Percentiles rank a stretch among this genome's conserved stretches.
Evolutionary conservation across 371 early-diverging fungal species (phyloP).

Genomic region (Actinomortierella wolfii): DNA sequence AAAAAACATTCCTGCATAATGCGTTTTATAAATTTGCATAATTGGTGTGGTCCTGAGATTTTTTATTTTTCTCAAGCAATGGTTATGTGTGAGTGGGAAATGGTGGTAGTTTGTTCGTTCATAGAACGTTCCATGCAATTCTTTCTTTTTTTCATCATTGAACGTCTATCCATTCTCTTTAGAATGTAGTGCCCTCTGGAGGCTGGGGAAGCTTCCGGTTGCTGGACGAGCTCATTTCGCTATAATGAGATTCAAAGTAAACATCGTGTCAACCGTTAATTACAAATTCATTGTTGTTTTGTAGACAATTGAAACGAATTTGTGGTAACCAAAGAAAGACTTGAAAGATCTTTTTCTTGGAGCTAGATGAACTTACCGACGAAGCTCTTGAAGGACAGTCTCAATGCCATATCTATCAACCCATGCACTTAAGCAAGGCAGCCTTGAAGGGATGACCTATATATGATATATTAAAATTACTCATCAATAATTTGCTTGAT

Average conservation of each 20-base stretch:
- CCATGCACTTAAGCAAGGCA: slow-evolving; percentile 84
- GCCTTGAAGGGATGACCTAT: slow-evolving; percentile 70
- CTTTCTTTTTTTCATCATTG: too few relatives aligned
- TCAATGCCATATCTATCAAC: slow-evolving; percentile 78
- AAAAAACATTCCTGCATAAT: background rate
- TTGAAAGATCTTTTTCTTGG: background rate
- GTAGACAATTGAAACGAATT: background rate
- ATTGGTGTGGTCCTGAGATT: too few relatives aligned
- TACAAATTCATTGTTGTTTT: background rate
- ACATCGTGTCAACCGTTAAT: background rate
- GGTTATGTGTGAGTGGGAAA: background rate
- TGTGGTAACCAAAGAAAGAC: background rate
- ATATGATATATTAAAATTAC: background rate
- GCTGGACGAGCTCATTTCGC: slow-evolving; percentile 85
- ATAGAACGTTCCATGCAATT: background rate
- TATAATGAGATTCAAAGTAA: slow-evolving; percentile 29
- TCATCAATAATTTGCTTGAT: background rate
- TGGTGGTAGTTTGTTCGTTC: background rate
- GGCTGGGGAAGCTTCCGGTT: slow-evolving; percentile 91
- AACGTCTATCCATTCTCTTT: slow-evolving; percentile 14
- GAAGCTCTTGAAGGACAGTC: slow-evolving; percentile 84
- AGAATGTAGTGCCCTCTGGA: slow-evolving; percentile 78
- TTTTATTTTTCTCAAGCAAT: background rate
- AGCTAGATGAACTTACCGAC: slow-evolving; percentile 60
- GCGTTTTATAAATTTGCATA: too few relatives aligned